Evolutionary conservation across 148 eudicot species (phyloP).

Genomic region (Oxyria digyna): DNA sequence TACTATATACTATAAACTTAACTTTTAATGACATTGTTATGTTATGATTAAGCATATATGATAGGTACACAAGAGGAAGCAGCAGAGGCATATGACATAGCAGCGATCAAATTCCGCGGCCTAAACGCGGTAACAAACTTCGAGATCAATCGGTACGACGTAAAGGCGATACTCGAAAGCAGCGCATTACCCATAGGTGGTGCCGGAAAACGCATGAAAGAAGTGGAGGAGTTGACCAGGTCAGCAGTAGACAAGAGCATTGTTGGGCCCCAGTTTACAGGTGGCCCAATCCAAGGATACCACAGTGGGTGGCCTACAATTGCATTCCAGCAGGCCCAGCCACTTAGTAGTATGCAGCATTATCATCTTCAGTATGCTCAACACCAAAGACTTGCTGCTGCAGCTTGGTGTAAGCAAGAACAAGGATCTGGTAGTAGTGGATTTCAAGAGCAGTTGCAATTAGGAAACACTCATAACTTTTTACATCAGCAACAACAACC

Average conservation of each 20-base stretch:
- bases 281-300: conserved; percentile 1
- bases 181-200: conserved; percentile 78
- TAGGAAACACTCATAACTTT: conserved; percentile 35
- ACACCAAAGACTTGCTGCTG: conserved; percentile 11
- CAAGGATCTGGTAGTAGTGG: conserved; percentile 18
- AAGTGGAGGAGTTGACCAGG: conserved; percentile 38
- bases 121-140: conserved; percentile 87
- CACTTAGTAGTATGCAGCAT: background rate
- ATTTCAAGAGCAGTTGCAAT: background rate
- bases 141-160: conserved; percentile 75
- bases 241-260: conserved; percentile 6
- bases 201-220: conserved; percentile 76
- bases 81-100: conserved; percentile 95
- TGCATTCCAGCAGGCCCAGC: conserved; percentile 14
- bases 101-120: conserved; percentile 91
- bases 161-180: conserved; percentile 75
- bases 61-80: conserved; percentile 97
- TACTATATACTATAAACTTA: background rate
- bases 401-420: conserved; percentile 75
- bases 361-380: conserved; percentile 3
- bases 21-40: background rate
- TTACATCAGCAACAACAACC: conserved; percentile 32
- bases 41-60: background rate
- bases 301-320: conserved; percentile 37
- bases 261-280: background rate